Conservation (phyloP, 1,284 basidiomycete species). For the Marasmius sp. region DNA sequence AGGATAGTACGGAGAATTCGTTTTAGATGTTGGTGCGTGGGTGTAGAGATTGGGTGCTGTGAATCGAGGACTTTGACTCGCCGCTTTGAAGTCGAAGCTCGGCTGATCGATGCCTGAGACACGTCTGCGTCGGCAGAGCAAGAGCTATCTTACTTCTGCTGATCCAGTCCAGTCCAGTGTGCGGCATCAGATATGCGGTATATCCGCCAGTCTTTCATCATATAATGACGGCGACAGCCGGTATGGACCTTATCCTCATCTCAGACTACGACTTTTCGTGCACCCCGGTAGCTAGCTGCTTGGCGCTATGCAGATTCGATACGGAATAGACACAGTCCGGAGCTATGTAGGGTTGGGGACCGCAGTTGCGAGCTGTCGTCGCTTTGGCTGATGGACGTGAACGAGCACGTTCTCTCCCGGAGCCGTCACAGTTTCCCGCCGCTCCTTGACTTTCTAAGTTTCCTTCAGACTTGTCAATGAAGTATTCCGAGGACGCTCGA, state of each 20-base stretch:
- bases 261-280: too few relatives aligned
- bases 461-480: slow-evolving; percentile 48
- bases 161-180: slow-evolving; percentile 11
- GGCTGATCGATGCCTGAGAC: too few relatives aligned
- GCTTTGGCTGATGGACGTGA: slow-evolving; percentile 64
- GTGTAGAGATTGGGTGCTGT: not conserved
- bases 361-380: slow-evolving; percentile 45
- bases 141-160: slow-evolving; percentile 18
- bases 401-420: slow-evolving; percentile 58
- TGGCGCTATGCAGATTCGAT: slow-evolving; percentile 45
- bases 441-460: slow-evolving; percentile 1
- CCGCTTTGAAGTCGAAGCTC: too few relatives aligned
- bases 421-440: slow-evolving; percentile 57
- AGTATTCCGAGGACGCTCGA: slow-evolving; percentile 51
- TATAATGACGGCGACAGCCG: too few relatives aligned
- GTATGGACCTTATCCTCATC: slow-evolving; percentile 20
- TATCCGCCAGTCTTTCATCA: slow-evolving; percentile 62
- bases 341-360: too few relatives aligned
- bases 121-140: too few relatives aligned
- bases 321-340: slow-evolving; percentile 49
- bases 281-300: slow-evolving; percentile 54
- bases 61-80: too few relatives aligned
- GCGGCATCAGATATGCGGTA: slow-evolving; percentile 23
- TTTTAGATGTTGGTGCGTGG: slow-evolving; percentile 60
- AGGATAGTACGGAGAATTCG: slow-evolving; percentile 83